Percentiles rank a stretch among this genome's conserved stretches.
Conservation (phyloP, 2,329 filamentous ascomycete species). For the Diplodia mutila region DNA sequence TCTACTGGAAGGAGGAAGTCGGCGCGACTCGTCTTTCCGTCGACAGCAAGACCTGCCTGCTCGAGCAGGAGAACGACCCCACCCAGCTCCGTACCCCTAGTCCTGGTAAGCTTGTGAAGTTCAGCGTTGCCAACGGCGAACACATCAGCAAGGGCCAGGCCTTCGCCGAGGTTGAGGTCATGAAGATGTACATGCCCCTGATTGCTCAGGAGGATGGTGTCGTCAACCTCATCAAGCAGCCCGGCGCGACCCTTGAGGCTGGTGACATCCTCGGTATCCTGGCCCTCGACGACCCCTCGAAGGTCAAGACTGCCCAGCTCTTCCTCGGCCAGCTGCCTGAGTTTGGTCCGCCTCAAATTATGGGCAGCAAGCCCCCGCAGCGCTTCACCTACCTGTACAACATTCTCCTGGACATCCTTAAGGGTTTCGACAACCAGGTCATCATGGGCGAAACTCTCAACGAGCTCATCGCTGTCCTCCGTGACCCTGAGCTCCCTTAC, state of each 20-base stretch:
- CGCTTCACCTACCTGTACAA: constrained; percentile 76
- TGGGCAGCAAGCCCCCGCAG: constrained; percentile 91
- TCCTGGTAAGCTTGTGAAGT: constrained; percentile 97
- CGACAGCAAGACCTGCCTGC: constrained; percentile 95
- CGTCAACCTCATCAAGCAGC: constrained; percentile 98
- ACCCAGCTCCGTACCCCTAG: constrained; percentile 94
- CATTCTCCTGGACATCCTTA: constrained; percentile 84
- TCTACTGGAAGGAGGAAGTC: constrained; percentile 99
- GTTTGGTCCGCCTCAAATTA: constrained; percentile 81
- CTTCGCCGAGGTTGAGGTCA: constrained; percentile 97
- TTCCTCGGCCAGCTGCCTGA: constrained; percentile 90
- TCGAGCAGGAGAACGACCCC: constrained; percentile 98
- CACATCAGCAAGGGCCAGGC: constrained; percentile 91
- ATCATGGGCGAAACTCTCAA: constrained; percentile 88
- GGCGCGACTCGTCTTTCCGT: constrained; percentile 94
- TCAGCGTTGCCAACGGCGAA: constrained; percentile 90
- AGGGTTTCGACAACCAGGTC: constrained; percentile 95
- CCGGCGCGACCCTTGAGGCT: constrained; percentile 94
- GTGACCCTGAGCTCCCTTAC: constrained; percentile 88
- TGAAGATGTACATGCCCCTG: constrained; percentile 99
- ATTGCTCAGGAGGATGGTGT: constrained; percentile 93
- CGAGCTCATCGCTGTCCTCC: constrained; percentile 86
- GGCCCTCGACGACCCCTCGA: constrained; percentile 89
- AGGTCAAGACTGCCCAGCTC: constrained; percentile 93
- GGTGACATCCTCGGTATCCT: constrained; percentile 98